Conservation (phyloP, 148 eudicot genomes). For the Hydrangea macrophylla region DNA sequence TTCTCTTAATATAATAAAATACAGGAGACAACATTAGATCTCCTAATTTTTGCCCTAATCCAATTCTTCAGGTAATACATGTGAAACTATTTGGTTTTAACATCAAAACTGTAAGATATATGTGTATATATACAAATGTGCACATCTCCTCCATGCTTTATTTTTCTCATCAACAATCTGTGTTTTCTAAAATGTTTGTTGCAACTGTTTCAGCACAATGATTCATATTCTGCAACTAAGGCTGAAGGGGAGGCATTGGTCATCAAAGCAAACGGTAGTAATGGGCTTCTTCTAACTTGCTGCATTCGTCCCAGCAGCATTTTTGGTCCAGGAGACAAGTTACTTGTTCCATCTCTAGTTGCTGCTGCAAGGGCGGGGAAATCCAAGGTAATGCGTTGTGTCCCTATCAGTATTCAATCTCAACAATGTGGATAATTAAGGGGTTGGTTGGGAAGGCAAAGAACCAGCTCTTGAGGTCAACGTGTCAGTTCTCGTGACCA, state of each 20-base stretch:
- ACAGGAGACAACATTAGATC: no score
- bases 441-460: no score
- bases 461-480: no score
- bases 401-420: no score
- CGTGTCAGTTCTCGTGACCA: not conserved
- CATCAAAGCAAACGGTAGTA: slow-evolving; percentile 74
- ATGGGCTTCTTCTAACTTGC: slow-evolving; percentile 93
- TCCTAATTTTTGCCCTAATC: no score
- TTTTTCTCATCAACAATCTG: not conserved
- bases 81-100: no score
- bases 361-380: slow-evolving; percentile 94
- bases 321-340: slow-evolving; percentile 95
- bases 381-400: slow-evolving; percentile 53
- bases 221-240: slow-evolving; percentile 88
- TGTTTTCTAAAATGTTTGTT: not conserved
- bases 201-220: slow-evolving; percentile 63
- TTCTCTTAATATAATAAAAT: no score
- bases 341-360: slow-evolving; percentile 86
- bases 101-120: no score
- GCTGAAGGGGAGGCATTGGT: slow-evolving; percentile 90
- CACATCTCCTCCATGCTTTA: not conserved
- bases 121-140: no score
- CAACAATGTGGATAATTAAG: no score
- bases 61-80: no score
- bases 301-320: slow-evolving; percentile 93